These are phyloP conservation scores for Grigorovia jiainica DNA, from an alignment of 805 yeast genomes.

Conservation along the genomic window DNA sequence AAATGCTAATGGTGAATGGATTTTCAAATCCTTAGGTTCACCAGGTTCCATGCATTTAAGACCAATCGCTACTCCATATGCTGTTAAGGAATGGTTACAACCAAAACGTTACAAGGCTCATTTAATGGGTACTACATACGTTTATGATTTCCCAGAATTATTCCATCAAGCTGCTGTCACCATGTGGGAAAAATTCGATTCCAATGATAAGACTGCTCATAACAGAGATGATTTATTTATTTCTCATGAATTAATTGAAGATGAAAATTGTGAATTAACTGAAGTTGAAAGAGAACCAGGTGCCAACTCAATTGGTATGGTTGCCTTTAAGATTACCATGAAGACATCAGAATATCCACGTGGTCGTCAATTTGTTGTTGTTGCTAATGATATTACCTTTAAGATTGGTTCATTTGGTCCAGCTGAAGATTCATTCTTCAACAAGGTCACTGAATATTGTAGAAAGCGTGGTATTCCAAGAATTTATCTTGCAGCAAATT, in stretches of 20 bases:
- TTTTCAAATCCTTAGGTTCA: conserved; percentile 86
- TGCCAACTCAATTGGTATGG: conserved; percentile 94
- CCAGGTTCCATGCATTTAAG: conserved; percentile 98
- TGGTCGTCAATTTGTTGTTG: conserved; percentile 86
- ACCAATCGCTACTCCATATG: conserved; percentile 91
- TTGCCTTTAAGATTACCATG: conserved; percentile 82
- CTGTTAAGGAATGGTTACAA: conserved; percentile 95
- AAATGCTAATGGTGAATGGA: conserved; percentile 91
- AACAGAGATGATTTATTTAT: conserved; percentile 57
- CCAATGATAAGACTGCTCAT: background rate
- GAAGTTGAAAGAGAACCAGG: conserved; percentile 95
- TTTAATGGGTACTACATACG: conserved; percentile 95
- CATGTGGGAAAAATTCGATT: conserved; percentile 63
- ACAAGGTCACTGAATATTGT: conserved; percentile 86
- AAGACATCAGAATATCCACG: conserved; percentile 96
- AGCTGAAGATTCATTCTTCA: conserved; percentile 83
- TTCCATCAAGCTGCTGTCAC: conserved; percentile 86
- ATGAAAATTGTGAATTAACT: conserved; percentile 67
- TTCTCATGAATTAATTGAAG: conserved; percentile 72
- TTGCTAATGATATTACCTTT: conserved; percentile 95
- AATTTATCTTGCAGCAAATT: conserved; percentile 91
- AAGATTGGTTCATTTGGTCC: conserved; percentile 99
- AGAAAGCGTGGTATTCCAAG: conserved; percentile 89
- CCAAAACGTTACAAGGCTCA: conserved; percentile 99
- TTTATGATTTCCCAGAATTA: conserved; percentile 96